Percentiles rank a stretch among this genome's conserved stretches.
Conservation (phyloP, 148 eudicot genomes). For the Rheum nobile region DNA sequence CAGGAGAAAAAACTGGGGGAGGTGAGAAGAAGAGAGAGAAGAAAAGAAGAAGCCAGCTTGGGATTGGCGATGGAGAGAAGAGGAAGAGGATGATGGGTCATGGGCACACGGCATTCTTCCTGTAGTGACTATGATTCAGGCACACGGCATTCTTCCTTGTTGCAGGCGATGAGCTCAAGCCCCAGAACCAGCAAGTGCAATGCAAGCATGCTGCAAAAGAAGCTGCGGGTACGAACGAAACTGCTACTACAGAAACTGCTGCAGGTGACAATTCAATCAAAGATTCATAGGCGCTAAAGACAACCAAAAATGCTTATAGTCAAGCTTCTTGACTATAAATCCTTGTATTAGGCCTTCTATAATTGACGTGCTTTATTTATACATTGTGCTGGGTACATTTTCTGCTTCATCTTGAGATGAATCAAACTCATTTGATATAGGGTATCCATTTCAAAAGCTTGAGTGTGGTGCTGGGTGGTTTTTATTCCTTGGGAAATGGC, state of each 20-base stretch:
- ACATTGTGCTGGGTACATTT: not conserved
- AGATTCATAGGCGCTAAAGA: not conserved
- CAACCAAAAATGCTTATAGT: not conserved
- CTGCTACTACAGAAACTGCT: not conserved
- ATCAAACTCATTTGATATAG: not conserved
- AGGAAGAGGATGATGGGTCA: too few species aligned
- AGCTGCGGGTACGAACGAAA: not conserved
- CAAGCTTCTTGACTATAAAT: not conserved
- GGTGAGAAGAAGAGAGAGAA: not conserved
- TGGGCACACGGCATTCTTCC: too few species aligned
- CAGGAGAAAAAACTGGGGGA: not conserved
- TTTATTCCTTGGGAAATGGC: not conserved
- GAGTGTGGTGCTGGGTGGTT: not conserved
- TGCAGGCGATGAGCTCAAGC: slow-evolving; percentile 83
- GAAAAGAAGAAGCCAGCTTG: too few species aligned
- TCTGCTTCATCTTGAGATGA: not conserved
- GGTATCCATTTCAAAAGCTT: not conserved
- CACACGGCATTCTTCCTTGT: slow-evolving; percentile 94
- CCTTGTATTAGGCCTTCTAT: not conserved
- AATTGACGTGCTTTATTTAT: not conserved
- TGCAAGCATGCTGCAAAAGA: slow-evolving; percentile 38
- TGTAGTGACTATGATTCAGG: slow-evolving; percentile 25
- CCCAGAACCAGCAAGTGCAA: slow-evolving; percentile 28
- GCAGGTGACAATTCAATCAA: not conserved
- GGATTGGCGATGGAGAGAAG: slow-evolving; percentile 2